These are phyloP conservation scores for Solanum aculeatissimum DNA, from an alignment of 305 asterid genomes.

Conservation along the genomic window DNA sequence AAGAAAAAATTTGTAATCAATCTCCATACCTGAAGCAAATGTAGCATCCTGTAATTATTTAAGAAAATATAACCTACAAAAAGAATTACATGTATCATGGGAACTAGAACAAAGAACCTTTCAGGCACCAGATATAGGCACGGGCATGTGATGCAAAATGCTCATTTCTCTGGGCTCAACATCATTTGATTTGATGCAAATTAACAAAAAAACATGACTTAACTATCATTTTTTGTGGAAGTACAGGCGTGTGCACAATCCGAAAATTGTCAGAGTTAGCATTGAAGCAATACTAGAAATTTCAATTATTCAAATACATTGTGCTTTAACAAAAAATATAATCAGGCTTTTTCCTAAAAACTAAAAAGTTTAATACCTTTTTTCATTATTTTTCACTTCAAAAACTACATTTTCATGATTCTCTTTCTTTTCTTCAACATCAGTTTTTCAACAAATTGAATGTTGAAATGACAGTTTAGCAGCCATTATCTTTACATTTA, in stretches of 20 bases:
- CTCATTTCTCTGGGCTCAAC: not conserved
- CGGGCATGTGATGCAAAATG: not conserved
- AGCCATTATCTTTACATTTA: not conserved
- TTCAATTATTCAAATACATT: not conserved
- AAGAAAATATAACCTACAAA: not conserved
- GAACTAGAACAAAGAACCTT: not conserved
- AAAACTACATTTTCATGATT: not conserved
- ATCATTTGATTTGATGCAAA: not conserved
- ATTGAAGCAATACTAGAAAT: not conserved
- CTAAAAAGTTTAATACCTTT: not conserved
- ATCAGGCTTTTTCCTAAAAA: not conserved
- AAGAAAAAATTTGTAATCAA: conserved; percentile 74
- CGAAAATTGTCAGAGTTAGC: not conserved
- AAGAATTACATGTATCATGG: not conserved
- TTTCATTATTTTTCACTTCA: not conserved
- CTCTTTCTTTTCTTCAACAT: not conserved
- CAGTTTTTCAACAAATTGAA: not conserved
- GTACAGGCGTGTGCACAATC: not conserved
- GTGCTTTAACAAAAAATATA: not conserved
- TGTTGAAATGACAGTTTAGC: not conserved
- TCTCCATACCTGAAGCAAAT: conserved; percentile 60
- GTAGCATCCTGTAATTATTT: not conserved
- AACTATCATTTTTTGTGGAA: not conserved
- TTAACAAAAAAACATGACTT: not conserved
- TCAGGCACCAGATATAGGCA: not conserved